Evolutionary conservation across 768 basidiomycete species (phyloP).

Genomic region (Coprinopsis marcescibilis): DNA sequence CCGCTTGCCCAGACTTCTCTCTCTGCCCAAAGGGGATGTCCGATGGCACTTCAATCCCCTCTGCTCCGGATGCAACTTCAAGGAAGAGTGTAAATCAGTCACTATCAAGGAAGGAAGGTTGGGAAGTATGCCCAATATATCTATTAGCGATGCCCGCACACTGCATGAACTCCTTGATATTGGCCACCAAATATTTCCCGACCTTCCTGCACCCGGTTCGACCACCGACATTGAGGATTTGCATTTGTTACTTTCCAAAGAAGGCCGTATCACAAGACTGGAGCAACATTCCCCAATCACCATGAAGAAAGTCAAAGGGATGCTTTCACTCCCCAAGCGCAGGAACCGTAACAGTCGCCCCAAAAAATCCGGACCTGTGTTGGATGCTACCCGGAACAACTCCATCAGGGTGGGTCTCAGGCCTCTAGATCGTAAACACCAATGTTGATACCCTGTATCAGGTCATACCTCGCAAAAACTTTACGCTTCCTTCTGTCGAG

Average conservation of each 20-base stretch:
- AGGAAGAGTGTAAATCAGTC: slow-evolving; percentile 28
- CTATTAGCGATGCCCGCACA: slow-evolving; percentile 36
- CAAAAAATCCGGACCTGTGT: slow-evolving; percentile 18
- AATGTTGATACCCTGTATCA: slow-evolving; percentile 10
- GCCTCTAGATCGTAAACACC: background rate
- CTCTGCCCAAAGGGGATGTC: slow-evolving; percentile 25
- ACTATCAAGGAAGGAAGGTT: slow-evolving; percentile 32
- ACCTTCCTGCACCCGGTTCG: slow-evolving; percentile 4
- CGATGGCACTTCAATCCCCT: slow-evolving; percentile 47
- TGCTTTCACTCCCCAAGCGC: slow-evolving; percentile 31
- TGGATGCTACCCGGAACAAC: slow-evolving; percentile 33
- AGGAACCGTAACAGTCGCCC: background rate
- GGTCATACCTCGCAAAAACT: slow-evolving; percentile 39
- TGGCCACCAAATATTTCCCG: slow-evolving; percentile 14
- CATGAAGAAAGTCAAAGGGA: slow-evolving; percentile 33
- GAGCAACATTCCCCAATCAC: slow-evolving; percentile 28
- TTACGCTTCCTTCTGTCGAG: slow-evolving; percentile 38
- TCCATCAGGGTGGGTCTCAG: slow-evolving; percentile 25
- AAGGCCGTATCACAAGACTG: slow-evolving; percentile 23
- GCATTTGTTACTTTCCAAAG: slow-evolving; percentile 27
- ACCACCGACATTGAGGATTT: slow-evolving; percentile 47
- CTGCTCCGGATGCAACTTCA: slow-evolving; percentile 39
- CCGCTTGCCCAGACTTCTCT: slow-evolving; percentile 35
- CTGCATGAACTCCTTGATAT: slow-evolving; percentile 33
- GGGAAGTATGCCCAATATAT: slow-evolving; percentile 43